These are phyloP conservation scores for Apodospora peruviana DNA, from an alignment of 495 filamentous ascomycete genomes.

Conservation along the genomic window DNA sequence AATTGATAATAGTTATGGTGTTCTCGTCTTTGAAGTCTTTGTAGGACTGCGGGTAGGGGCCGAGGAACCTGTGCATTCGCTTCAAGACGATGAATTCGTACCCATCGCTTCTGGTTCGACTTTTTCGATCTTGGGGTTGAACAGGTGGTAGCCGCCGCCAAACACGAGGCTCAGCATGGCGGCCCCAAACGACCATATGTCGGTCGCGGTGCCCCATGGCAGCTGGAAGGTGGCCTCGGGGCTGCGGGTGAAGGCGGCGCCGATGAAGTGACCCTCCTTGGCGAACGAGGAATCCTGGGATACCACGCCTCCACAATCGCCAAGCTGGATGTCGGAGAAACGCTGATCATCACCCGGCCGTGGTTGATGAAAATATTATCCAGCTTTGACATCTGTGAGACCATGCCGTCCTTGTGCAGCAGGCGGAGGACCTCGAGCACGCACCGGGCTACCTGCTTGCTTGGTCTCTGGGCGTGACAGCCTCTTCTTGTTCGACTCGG, in stretches of 20 bases:
- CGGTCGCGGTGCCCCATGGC: conserved; percentile 32
- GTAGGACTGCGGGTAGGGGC: conserved; percentile 37
- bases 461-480: conserved; percentile 37
- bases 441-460: conserved; percentile 30
- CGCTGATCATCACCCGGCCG: conserved; percentile 19
- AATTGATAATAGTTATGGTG: conserved; percentile 14
- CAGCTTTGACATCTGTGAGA: conserved; percentile 40
- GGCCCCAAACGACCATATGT: conserved; percentile 43
- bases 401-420: conserved; percentile 35
- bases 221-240: conserved; percentile 33
- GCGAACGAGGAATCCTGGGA: conserved; percentile 29
- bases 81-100: conserved; percentile 39
- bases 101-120: conserved; percentile 29
- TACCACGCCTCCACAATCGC: conserved; percentile 35
- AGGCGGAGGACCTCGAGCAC: conserved; percentile 32
- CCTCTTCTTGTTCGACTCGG: conserved; percentile 26
- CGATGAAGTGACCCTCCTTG: conserved; percentile 32
- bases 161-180: conserved; percentile 37
- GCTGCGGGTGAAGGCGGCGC: conserved; percentile 30
- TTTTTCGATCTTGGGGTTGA: conserved; percentile 28
- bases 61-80: conserved; percentile 35
- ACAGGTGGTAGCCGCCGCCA: conserved; percentile 37
- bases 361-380: conserved; percentile 39
- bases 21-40: conserved; percentile 21
- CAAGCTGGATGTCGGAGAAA: conserved; percentile 34